Percentiles rank a stretch among this genome's conserved stretches.
Evolutionary conservation across 2,329 filamentous ascomycete genomes (phyloP).

Genomic region (Cylindrodendrum hubeiense): DNA sequence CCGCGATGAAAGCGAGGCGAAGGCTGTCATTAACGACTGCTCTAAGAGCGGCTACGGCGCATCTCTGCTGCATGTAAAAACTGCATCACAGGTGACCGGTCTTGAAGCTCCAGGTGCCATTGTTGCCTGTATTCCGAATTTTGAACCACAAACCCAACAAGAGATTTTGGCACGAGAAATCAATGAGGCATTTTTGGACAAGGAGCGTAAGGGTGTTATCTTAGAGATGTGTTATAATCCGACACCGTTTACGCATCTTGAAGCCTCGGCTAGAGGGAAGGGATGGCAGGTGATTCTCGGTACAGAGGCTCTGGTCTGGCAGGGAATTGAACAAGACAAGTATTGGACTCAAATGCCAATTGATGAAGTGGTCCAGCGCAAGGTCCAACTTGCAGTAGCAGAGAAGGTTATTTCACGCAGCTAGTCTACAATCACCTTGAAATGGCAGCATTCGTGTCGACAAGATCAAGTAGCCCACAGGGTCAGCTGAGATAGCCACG

Average conservation of each 20-base stretch:
- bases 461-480: no score
- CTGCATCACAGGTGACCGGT: conserved; percentile 68
- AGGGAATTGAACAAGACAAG: conserved; percentile 77
- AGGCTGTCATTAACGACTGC: conserved; percentile 75
- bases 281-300: conserved; percentile 83
- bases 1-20: conserved; percentile 77
- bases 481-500: no score
- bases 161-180: conserved; percentile 73
- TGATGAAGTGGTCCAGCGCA: conserved; percentile 58
- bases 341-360: conserved; percentile 75
- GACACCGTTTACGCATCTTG: conserved; percentile 75
- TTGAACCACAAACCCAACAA: conserved; percentile 73
- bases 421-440: no score
- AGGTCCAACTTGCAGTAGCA: conserved; percentile 40
- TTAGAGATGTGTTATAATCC: conserved; percentile 91
- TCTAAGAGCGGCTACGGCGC: conserved; percentile 68
- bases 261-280: conserved; percentile 67
- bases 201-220: conserved; percentile 73
- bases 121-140: conserved; percentile 82
- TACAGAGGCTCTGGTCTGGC: conserved; percentile 82
- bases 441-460: no score
- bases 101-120: conserved; percentile 74
- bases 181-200: conserved; percentile 59
- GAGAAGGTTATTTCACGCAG: no score
- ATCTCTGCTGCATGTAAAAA: conserved; percentile 71